phyloP scores from a whole-genome alignment of 192 early-diverging fungal genomes.

The Podila minutissima region DNA sequence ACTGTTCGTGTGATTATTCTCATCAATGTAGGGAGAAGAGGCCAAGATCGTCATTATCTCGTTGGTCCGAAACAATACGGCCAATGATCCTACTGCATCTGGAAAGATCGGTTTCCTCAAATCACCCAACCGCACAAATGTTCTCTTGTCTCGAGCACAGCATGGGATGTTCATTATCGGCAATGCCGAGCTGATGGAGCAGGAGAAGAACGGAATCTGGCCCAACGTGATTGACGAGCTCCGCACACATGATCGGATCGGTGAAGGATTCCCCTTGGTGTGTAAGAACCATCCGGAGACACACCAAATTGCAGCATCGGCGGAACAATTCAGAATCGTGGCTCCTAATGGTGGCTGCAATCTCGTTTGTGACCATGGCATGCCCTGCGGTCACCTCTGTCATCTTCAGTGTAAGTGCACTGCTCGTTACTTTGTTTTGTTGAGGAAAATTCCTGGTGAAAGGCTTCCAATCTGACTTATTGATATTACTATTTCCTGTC shows the following conservation, averaged over 20 bases:
- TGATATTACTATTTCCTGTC: not conserved
- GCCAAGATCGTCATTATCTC: constrained; percentile 55
- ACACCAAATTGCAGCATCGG: constrained; percentile 22
- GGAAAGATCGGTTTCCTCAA: constrained; percentile 64
- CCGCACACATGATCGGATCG: constrained; percentile 31
- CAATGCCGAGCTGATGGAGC: constrained; percentile 47
- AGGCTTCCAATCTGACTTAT: too few relatives aligned
- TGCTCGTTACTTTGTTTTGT: too few relatives aligned
- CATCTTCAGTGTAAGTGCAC: constrained; percentile 44
- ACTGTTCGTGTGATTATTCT: not conserved
- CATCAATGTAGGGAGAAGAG: constrained; percentile 41
- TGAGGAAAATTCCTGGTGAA: too few relatives aligned
- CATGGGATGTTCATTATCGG: constrained; percentile 71
- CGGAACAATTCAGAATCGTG: constrained; percentile 40
- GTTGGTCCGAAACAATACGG: constrained; percentile 46
- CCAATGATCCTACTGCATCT: not conserved
- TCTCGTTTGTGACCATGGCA: constrained; percentile 38
- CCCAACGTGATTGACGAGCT: constrained; percentile 49
- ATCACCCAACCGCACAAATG: constrained; percentile 63
- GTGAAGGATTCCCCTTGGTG: constrained; percentile 54
- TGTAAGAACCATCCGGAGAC: constrained; percentile 60
- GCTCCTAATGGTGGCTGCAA: constrained; percentile 65
- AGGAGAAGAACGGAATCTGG: constrained; percentile 50
- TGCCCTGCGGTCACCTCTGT: constrained; percentile 62
- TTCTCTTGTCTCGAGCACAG: constrained; percentile 63